Conservation (phyloP, 2,329 filamentous ascomycete species). For the Fusarium zealandicum region DNA sequence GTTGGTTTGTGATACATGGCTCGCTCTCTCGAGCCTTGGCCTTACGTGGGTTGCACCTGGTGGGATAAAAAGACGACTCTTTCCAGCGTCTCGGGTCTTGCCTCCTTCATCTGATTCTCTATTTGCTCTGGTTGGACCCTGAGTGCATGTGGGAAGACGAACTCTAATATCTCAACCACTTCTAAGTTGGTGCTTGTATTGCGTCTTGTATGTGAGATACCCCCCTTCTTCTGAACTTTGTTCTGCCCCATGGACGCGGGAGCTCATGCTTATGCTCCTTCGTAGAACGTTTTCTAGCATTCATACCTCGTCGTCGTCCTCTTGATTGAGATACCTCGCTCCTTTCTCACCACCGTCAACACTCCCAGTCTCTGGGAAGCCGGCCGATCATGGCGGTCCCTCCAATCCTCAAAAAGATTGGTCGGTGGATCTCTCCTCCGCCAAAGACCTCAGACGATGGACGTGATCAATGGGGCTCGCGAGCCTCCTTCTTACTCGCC, state of each 20-base stretch:
- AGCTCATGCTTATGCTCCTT: background rate
- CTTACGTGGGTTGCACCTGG: constrained; percentile 4
- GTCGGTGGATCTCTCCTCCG: constrained; percentile 46
- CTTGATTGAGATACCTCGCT: background rate
- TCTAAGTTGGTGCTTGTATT: background rate
- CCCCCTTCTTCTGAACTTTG: background rate
- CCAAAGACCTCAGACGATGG: constrained; percentile 50
- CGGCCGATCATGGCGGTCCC: constrained; percentile 26
- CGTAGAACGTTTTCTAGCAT: background rate
- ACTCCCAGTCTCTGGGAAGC: background rate
- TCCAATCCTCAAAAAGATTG: constrained; percentile 42
- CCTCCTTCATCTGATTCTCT: background rate
- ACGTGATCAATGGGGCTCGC: constrained; percentile 62
- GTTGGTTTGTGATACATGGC: background rate
- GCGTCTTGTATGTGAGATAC: constrained; percentile 1
- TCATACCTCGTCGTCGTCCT: background rate
- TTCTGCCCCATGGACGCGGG: background rate
- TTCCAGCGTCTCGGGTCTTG: constrained; percentile 1
- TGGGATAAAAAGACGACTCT: constrained; percentile 27
- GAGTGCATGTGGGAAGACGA: constrained; percentile 2
- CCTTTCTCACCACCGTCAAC: background rate
- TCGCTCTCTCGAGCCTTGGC: constrained; percentile 8
- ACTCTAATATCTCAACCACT: constrained; percentile 2
- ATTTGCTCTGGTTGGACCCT: background rate
- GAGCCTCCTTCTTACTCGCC: constrained; percentile 62